Percentiles rank a stretch among this genome's conserved stretches.
Evolutionary conservation across 1,284 basidiomycete species (phyloP).

Genomic region (Gymnopus androsaceus): DNA sequence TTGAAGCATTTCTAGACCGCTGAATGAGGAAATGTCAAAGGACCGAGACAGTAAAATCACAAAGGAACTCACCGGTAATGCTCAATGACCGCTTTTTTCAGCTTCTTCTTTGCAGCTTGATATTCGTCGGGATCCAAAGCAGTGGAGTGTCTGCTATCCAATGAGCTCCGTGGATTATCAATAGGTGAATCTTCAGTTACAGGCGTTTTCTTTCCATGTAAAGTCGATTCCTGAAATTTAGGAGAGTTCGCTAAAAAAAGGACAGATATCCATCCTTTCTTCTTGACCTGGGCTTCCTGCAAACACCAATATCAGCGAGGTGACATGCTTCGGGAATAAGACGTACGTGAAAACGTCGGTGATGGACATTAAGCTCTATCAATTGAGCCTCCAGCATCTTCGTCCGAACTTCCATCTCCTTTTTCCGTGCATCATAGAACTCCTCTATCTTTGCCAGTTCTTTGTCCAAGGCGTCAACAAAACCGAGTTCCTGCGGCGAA

Average conservation of each 20-base stretch:
- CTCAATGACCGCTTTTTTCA: conserved; percentile 83
- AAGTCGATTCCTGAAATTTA: background rate
- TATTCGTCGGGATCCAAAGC: conserved; percentile 75
- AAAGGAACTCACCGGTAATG: conserved; percentile 69
- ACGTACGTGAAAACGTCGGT: conserved; percentile 64
- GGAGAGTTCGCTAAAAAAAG: background rate
- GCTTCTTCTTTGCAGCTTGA: conserved; percentile 76
- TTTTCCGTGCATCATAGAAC: conserved; percentile 79
- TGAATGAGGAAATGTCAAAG: conserved; percentile 27
- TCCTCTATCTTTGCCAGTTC: conserved; percentile 82
- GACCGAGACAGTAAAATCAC: background rate
- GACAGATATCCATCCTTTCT: background rate
- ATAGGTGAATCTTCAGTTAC: background rate
- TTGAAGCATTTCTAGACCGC: conserved; percentile 78
- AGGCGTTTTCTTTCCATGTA: background rate
- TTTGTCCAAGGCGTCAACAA: conserved; percentile 74
- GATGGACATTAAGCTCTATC: conserved; percentile 71
- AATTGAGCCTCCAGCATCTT: conserved; percentile 68
- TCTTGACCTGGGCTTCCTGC: conserved; percentile 14
- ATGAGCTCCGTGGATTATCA: background rate
- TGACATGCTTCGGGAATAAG: background rate
- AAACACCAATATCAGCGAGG: background rate
- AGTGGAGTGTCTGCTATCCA: background rate
- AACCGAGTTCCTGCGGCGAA: conserved; percentile 62
- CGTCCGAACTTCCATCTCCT: conserved; percentile 61